phyloP scores from a whole-genome alignment of 805 yeast genomes.

The Nematodospora valgi region DNA sequence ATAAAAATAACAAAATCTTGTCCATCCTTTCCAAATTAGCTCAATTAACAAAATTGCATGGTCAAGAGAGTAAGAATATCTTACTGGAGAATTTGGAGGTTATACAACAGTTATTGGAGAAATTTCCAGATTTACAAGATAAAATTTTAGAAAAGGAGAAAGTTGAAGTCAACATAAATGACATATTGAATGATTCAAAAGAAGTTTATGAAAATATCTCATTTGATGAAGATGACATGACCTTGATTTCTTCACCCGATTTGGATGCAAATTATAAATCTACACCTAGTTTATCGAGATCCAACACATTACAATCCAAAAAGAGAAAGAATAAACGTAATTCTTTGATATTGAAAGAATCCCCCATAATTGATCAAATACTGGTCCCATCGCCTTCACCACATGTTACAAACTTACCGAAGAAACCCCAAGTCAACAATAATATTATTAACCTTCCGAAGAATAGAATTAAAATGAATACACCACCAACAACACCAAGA shows the following conservation, averaged over 20 bases:
- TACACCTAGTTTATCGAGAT: too few species aligned
- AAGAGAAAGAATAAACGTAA: constrained; percentile 33
- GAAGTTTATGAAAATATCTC: constrained; percentile 26
- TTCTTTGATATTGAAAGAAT: constrained; percentile 23
- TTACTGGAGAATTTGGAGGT: constrained; percentile 46
- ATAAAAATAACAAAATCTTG: constrained; percentile 43
- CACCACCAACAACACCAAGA: constrained; percentile 1
- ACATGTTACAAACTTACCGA: constrained; percentile 2
- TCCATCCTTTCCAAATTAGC: constrained; percentile 44
- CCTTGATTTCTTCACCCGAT: constrained; percentile 11
- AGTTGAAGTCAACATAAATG: constrained; percentile 31
- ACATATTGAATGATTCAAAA: constrained; percentile 29
- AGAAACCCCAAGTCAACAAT: constrained; percentile 9
- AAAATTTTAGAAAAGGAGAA: constrained; percentile 25
- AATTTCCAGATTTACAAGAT: constrained; percentile 33
- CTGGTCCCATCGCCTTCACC: not conserved
- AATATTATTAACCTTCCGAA: constrained; percentile 8
- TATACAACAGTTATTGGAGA: constrained; percentile 36
- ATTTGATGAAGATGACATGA: constrained; percentile 32
- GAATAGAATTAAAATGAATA: not conserved
- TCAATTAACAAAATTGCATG: constrained; percentile 43
- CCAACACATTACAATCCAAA: constrained; percentile 9
- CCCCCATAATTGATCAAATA: constrained; percentile 7
- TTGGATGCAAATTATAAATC: too few species aligned
- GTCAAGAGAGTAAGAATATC: constrained; percentile 43